Evolutionary conservation across 441 rosid species (phyloP).

Genomic region (Populus hybrid): DNA sequence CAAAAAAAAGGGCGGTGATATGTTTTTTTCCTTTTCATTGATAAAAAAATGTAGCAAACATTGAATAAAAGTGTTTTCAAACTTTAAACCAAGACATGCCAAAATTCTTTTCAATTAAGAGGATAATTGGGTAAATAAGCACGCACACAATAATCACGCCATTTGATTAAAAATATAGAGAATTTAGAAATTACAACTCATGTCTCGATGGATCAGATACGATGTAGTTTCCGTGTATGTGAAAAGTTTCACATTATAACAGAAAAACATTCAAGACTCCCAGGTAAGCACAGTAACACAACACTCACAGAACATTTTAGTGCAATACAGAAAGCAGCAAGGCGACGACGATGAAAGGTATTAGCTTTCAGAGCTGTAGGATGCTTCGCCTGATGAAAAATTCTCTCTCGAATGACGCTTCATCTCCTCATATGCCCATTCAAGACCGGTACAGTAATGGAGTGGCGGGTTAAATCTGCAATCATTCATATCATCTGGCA

Average conservation of each 20-base stretch:
- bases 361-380: slow-evolving; percentile 57
- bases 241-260: neutral
- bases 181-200: too few relatives aligned
- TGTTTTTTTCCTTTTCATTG: too few relatives aligned
- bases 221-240: too few relatives aligned
- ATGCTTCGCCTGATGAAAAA: slow-evolving; percentile 49
- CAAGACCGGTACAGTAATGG: slow-evolving; percentile 83
- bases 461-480: slow-evolving; percentile 83
- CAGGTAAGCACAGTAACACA: neutral
- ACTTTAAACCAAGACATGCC: too few relatives aligned
- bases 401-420: slow-evolving; percentile 41
- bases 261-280: neutral
- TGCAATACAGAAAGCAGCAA: neutral
- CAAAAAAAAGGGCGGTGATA: too few relatives aligned
- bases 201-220: too few relatives aligned
- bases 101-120: too few relatives aligned
- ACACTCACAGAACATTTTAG: neutral
- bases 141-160: too few relatives aligned
- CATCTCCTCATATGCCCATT: slow-evolving; percentile 91
- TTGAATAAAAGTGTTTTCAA: too few relatives aligned
- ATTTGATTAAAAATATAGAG: too few relatives aligned
- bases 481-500: slow-evolving; percentile 76
- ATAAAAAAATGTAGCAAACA: too few relatives aligned
- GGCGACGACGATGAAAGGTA: neutral
- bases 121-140: too few relatives aligned